Conservation (phyloP, 257 asterid genomes). For the Jaltomata sinuosa region DNA sequence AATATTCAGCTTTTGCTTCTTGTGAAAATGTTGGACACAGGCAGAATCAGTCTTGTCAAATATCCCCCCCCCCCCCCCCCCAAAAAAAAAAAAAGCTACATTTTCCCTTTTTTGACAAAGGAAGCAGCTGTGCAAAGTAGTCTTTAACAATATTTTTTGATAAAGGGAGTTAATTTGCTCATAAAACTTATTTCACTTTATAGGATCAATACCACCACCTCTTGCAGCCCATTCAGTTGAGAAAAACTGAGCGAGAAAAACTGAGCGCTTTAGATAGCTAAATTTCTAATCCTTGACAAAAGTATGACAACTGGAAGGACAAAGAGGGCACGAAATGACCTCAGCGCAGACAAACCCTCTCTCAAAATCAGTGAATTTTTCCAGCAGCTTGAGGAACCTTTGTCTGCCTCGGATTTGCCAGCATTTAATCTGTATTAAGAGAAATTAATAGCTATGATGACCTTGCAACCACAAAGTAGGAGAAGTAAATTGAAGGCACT, state of each 20-base stretch:
- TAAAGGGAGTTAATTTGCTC: neutral
- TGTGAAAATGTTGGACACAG: neutral
- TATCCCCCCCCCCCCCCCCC: too few relatives aligned
- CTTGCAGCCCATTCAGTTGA: neutral
- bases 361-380: conserved; percentile 86
- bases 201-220: neutral
- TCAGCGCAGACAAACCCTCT: conserved; percentile 92
- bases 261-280: neutral
- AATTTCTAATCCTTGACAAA: neutral
- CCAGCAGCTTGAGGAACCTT: conserved; percentile 99
- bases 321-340: conserved; percentile 26
- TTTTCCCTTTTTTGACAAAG: too few relatives aligned
- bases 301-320: neutral
- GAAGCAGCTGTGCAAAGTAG: too few relatives aligned
- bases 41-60: neutral
- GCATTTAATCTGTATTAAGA: conserved; percentile 69
- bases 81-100: too few relatives aligned
- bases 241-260: neutral
- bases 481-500: neutral
- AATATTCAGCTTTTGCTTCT: neutral
- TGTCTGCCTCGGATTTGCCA: conserved; percentile 86
- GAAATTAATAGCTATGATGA: neutral
- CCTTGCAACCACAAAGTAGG: neutral
- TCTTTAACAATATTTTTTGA: too few relatives aligned
- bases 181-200: neutral